Base-by-base conservation (phyloP, 2,329 filamentous ascomycete genomes). In the Penicillium hordei region DNA sequence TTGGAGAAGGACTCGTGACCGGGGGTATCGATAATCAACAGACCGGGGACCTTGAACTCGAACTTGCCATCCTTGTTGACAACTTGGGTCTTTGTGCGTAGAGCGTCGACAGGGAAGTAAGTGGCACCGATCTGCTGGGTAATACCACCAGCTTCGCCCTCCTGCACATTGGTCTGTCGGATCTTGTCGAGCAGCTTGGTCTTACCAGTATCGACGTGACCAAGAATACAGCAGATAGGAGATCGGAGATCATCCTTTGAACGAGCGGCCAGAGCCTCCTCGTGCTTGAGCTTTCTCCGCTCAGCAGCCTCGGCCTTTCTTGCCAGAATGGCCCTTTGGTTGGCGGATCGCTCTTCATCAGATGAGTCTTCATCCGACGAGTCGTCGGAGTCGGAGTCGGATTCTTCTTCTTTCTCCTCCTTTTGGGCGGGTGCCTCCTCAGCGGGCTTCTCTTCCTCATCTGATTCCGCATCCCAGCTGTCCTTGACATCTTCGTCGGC, bases 1-100 rank as follows among this genome's bases (percentile, higher is more conserved):
- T 99, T 99, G 63, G 93, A 96, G 86, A 99, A 99, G 71, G 94
- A 99, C 86, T 99, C 94, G 92, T 99, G 94, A 81, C 94, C 94
- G 70, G 94, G 95, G 0, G 94, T 99, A 79, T 99, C 94, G 71
- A 99, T 99, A 71, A 99, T 87, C 65, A 99, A 81, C 55, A 99
- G 86, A 84, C 94, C 94, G 44, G 94, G 95, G 23, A 99, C 91
- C 81, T 97, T 99, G 85, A 97, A 95, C 61, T 97, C 90, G 75
- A 99, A 97, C 55, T 83, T 83, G 69, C 88, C 87, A 72, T 99
- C 92, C 70, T 86, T 84, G 82, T 99, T 99, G 72, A 99, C 90
- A 17, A 97, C 93, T 21, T 86, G 85, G 17, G 91, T 96, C 85
- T 99, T 99, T 75, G 93, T 89, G 77, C 86, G 84, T 72, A 99